These are phyloP conservation scores for Alternaria longipes DNA, from an alignment of 2,329 filamentous ascomycete genomes.

Conservation along the genomic window DNA sequence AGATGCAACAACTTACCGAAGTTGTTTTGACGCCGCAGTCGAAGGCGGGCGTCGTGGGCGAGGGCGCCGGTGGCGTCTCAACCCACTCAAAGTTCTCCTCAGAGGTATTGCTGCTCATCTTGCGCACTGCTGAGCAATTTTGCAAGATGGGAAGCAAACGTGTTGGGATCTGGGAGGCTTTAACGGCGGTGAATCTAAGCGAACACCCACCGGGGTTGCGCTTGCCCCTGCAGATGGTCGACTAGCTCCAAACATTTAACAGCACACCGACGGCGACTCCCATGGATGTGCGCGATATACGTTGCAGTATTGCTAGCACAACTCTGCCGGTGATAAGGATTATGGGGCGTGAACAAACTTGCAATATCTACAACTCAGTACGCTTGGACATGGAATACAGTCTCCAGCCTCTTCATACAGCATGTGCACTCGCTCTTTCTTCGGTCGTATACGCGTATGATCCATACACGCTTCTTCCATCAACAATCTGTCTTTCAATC, in stretches of 20 bases:
- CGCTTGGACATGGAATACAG: background rate
- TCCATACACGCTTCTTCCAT: background rate
- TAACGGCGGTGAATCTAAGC: constrained; percentile 44
- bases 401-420: background rate
- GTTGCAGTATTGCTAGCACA: constrained; percentile 7
- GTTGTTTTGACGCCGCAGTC: constrained; percentile 70
- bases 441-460: constrained; percentile 2
- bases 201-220: constrained; percentile 29
- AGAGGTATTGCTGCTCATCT: constrained; percentile 50
- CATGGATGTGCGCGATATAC: background rate
- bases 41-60: constrained; percentile 60
- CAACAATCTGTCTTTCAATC: background rate
- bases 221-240: constrained; percentile 8
- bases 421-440: background rate
- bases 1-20: constrained; percentile 57
- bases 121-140: constrained; percentile 46
- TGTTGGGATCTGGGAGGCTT: constrained; percentile 41
- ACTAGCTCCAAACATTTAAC: constrained; percentile 7
- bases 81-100: constrained; percentile 73
- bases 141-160: constrained; percentile 34
- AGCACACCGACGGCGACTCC: constrained; percentile 15
- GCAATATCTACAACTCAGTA: background rate
- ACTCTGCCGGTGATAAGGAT: background rate
- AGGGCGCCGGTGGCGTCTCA: constrained; percentile 67
- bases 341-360: background rate